phyloP scores from a whole-genome alignment of 2,329 filamentous ascomycete species.

The Colletotrichum neosansevieriae region DNA sequence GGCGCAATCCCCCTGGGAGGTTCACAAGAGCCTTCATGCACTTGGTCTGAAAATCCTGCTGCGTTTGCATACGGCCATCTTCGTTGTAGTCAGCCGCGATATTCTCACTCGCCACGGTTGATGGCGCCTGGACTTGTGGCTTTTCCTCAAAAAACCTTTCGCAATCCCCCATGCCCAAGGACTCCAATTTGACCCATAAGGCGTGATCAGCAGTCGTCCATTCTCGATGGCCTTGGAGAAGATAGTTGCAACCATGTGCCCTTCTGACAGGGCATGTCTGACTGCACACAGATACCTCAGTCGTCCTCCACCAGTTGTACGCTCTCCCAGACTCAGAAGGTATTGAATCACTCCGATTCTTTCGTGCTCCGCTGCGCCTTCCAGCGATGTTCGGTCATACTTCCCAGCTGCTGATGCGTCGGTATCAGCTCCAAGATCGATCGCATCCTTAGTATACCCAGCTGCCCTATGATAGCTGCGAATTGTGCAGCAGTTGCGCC shows the following conservation, averaged over 20 bases:
- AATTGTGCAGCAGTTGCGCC: slow-evolving; percentile 18
- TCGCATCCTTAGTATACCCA: neutral
- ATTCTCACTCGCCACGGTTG: neutral
- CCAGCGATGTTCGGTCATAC: neutral
- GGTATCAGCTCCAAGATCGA: slow-evolving; percentile 1
- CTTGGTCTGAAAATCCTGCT: too few relatives aligned
- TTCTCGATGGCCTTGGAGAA: neutral
- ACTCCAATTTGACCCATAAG: neutral
- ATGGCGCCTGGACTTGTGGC: rapidly evolving
- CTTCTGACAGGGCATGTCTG: neutral
- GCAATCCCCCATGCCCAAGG: too few relatives aligned
- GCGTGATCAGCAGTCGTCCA: neutral
- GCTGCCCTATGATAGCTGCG: neutral
- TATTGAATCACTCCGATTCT: slow-evolving; percentile 5
- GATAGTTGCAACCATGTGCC: neutral
- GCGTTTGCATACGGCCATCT: neutral
- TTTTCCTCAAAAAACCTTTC: neutral
- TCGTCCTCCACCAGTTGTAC: neutral
- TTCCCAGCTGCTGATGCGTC: neutral
- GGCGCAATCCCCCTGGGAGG: too few relatives aligned
- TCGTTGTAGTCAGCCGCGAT: neutral
- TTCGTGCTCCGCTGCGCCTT: slow-evolving; percentile 20
- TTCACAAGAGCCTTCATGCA: too few relatives aligned
- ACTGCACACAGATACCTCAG: slow-evolving; percentile 15
- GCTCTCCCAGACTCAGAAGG: neutral